A percentile compares a stretch with the other conserved stretches of the same genome.
Evolutionary conservation across 257 asterid species (phyloP).

Genomic region (Solanum appendiculatum): DNA sequence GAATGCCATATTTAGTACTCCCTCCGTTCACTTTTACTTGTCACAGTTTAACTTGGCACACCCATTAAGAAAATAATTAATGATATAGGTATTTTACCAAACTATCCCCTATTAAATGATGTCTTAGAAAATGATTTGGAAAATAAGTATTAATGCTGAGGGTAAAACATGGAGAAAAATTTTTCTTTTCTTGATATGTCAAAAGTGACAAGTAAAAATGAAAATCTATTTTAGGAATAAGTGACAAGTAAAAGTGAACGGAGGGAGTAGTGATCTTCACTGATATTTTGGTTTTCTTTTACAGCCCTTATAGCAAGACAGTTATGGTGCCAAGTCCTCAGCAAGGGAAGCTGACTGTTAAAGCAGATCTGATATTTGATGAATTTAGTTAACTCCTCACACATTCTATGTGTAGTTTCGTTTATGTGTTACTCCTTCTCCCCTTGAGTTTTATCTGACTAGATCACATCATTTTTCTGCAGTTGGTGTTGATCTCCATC

Average conservation of each 20-base stretch:
- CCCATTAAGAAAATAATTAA: no score
- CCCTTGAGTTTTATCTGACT: neutral
- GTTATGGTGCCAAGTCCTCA: constrained; percentile 48
- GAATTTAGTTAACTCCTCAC: constrained; percentile 49
- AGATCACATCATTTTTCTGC: constrained; percentile 18
- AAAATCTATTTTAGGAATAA: no score
- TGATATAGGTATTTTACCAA: no score
- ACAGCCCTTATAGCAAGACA: constrained; percentile 76
- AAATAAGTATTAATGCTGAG: no score
- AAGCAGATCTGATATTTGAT: constrained; percentile 76
- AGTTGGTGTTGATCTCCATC: constrained; percentile 92
- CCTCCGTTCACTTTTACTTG: no score
- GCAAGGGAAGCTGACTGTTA: constrained; percentile 66
- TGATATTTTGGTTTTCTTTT: constrained; percentile 13
- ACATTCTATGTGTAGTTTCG: neutral
- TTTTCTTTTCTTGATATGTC: no score
- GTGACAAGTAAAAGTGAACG: no score
- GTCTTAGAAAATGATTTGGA: no score
- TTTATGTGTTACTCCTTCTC: neutral
- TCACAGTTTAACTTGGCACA: no score
- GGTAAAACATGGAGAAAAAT: no score
- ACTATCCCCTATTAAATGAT: no score
- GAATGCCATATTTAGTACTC: neutral
- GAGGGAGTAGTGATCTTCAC: neutral
- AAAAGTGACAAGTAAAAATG: no score